These are phyloP conservation scores for Lophiotrema nucula DNA, from an alignment of 495 filamentous ascomycete genomes.

Conservation along the genomic window DNA sequence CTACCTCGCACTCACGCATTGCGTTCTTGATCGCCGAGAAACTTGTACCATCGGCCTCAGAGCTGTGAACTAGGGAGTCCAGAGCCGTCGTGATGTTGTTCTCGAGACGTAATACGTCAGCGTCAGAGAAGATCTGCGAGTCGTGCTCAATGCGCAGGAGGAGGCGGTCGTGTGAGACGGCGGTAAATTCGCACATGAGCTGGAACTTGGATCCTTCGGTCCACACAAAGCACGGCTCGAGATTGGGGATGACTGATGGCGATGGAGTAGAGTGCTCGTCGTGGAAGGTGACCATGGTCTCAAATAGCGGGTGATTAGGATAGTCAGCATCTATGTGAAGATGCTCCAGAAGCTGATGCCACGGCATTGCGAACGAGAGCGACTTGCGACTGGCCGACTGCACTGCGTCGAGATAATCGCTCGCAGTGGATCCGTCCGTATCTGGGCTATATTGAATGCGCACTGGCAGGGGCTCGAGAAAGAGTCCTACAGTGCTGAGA, in stretches of 20 bases:
- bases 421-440: too few relatives aligned
- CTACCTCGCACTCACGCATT: too few relatives aligned
- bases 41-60: too few relatives aligned
- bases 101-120: too few relatives aligned
- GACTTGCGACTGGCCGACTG: constrained; percentile 27
- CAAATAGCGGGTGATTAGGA: constrained; percentile 38
- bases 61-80: too few relatives aligned
- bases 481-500: constrained; percentile 36
- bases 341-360: constrained; percentile 31
- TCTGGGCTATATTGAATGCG: constrained; percentile 28
- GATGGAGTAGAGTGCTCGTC: constrained; percentile 2
- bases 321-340: constrained; percentile 22
- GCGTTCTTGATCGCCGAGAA: too few relatives aligned
- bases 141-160: constrained; percentile 17
- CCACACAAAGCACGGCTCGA: constrained; percentile 14
- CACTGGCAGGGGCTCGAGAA: constrained; percentile 41
- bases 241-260: constrained; percentile 12
- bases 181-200: constrained; percentile 35
- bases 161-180: not conserved
- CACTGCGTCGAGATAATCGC: constrained; percentile 23
- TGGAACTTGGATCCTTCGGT: constrained; percentile 36
- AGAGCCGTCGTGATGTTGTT: too few relatives aligned
- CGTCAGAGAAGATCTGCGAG: too few relatives aligned
- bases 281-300: constrained; percentile 42
- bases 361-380: constrained; percentile 33